Evolutionary conservation across 2,329 filamentous ascomycete genomes (phyloP), one percentile per base, ranked within the genome.

Genomic region (Nemania sp.): DNA sequence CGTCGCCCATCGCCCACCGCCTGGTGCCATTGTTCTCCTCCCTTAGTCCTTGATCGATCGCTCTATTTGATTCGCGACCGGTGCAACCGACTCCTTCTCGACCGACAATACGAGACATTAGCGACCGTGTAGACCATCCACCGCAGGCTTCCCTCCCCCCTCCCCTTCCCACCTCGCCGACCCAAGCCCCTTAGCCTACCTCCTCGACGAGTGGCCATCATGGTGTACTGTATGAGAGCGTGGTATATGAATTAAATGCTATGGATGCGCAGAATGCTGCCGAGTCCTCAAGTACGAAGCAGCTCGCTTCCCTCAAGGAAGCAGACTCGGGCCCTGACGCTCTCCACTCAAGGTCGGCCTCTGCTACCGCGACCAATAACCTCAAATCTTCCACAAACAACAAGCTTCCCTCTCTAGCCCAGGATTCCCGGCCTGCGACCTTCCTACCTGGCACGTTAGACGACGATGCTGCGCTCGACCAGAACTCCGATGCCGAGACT

Each of bases 401-500:
- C 57, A 73, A 71, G 51, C 59, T 65, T 37, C 66, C 73, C 12
- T 65, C 67, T 11, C 54, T 67, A 9, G 60, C 60, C 56, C 76
- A 72, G 60, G 76, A 78, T 32, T 53, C 68, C 42, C 72, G 67
- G 50, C 42, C 67, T 39, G 59, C 66, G 37, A 70, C 69, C 32
- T 57, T 72, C 29, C 68, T 70, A n/a, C 67, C 74, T 11, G 71
- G 70, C 53, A 70, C 75, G 18, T 71, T 75, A 53, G 79, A 83
- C 57, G 78, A 80, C 46, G 77, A 79, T 62, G 74, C 69, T 56
- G 73, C 72, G 20, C 77, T 77, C 59, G 87, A 87, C 60, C 86
- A 82, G 69, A 86, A 88, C 68, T 90, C 88, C 1, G 88, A 90
- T 70, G 87, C 88, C 50, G 88, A 90, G 76, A 90, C 88, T 13